phyloP scores from a whole-genome alignment of 495 filamentous ascomycete species.

The Eremomyces bilateralis region DNA sequence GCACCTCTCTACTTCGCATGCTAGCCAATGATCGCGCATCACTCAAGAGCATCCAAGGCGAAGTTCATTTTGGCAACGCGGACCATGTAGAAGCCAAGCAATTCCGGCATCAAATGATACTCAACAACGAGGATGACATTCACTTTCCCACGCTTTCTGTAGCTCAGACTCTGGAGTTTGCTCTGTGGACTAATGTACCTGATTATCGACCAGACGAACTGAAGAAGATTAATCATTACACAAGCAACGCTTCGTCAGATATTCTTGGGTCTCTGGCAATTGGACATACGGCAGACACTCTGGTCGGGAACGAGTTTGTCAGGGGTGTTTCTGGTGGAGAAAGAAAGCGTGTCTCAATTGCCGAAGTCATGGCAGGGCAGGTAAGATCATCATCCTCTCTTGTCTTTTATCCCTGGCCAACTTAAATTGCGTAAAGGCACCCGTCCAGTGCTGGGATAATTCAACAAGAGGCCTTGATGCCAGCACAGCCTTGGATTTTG shows the following conservation, averaged over 20 bases:
- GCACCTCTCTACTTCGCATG: conserved; percentile 58
- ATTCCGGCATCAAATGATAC: conserved; percentile 65
- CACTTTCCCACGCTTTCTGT: conserved; percentile 65
- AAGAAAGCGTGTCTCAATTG: conserved; percentile 37
- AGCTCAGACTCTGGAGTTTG: conserved; percentile 63
- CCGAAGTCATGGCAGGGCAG: conserved; percentile 43
- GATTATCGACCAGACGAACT: conserved; percentile 46
- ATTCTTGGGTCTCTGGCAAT: conserved; percentile 58
- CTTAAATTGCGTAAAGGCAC: no score
- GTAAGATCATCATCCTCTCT: no score
- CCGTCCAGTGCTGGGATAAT: conserved; percentile 49
- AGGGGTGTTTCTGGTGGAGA: conserved; percentile 55
- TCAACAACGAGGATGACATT: conserved; percentile 63
- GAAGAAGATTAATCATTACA: conserved; percentile 38
- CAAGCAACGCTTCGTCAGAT: no score
- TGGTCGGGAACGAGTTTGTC: conserved; percentile 67
- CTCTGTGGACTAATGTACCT: conserved; percentile 64
- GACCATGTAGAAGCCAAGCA: conserved; percentile 36
- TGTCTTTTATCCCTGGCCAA: no score
- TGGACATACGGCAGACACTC: conserved; percentile 57
- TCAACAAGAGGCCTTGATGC: conserved; percentile 65
- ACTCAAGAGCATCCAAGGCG: conserved; percentile 46
- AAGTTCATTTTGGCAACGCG: conserved; percentile 56
- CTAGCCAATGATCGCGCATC: conserved; percentile 46
- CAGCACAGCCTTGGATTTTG: conserved; percentile 60